Evolutionary conservation across 1,139 yeast genomes (phyloP).

Genomic region (Pichia sp.): DNA sequence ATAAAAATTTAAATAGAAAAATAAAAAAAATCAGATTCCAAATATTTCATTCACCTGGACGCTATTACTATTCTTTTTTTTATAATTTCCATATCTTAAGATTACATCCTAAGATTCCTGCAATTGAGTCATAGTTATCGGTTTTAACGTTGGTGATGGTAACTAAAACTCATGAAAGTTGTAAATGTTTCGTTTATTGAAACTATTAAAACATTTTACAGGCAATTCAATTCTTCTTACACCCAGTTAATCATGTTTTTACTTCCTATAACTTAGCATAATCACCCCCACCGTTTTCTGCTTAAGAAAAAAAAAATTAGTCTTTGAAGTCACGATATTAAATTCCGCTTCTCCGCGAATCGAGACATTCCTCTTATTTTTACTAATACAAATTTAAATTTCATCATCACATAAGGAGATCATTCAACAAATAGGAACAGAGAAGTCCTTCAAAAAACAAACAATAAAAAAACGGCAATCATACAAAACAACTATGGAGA

Average conservation of each 20-base stretch:
- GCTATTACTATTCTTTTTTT: too few relatives aligned
- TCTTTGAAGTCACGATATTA: neutral
- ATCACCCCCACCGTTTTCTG: too few relatives aligned
- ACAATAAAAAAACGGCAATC: neutral
- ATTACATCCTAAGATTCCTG: too few relatives aligned
- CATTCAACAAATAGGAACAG: neutral
- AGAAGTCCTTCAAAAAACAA: neutral
- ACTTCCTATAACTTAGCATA: too few relatives aligned
- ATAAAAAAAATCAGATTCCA: neutral
- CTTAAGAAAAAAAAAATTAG: too few relatives aligned
- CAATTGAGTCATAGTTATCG: neutral
- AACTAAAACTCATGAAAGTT: too few relatives aligned
- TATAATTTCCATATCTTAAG: too few relatives aligned
- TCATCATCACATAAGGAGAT: neutral
- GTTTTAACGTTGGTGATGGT: neutral
- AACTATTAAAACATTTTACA: too few relatives aligned
- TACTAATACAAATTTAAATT: neutral
- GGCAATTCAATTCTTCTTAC: too few relatives aligned
- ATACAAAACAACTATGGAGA: neutral
- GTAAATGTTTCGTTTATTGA: too few relatives aligned
- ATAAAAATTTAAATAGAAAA: neutral
- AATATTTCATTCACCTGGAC: too few relatives aligned
- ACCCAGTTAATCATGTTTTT: too few relatives aligned
- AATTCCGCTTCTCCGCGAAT: neutral
- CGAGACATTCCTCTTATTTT: neutral